Evolutionary conservation across 331 rosid species (phyloP).

Genomic region (Malus hybrid): DNA sequence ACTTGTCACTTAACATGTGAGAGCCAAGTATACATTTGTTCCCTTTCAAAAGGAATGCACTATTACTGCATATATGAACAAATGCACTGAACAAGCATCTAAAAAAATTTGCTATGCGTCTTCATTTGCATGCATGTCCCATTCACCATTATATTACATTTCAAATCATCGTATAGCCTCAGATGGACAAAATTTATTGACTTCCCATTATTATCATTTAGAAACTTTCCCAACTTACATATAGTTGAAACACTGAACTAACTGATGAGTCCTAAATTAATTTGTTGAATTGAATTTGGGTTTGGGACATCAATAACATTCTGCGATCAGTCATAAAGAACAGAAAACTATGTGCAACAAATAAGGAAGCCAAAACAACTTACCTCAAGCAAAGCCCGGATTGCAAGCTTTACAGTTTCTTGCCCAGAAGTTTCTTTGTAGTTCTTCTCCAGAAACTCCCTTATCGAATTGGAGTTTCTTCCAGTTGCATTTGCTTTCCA

Average conservation of each 20-base stretch:
- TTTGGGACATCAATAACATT: neutral
- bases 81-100: neutral
- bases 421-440: slow-evolving; percentile 86
- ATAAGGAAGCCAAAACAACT: slow-evolving; percentile 7
- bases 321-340: neutral
- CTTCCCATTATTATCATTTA: neutral
- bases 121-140: neutral
- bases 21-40: neutral
- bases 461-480: slow-evolving; percentile 83
- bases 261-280: neutral
- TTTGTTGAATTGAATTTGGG: neutral
- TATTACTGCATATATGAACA: neutral
- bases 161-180: neutral
- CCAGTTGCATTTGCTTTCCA: slow-evolving; percentile 99
- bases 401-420: slow-evolving; percentile 87
- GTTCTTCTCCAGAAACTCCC: slow-evolving; percentile 92
- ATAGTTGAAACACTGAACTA: neutral
- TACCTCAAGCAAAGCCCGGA: slow-evolving; percentile 96
- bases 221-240: neutral
- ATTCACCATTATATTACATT: neutral
- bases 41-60: neutral
- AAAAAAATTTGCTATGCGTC: neutral
- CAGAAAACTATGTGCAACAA: neutral
- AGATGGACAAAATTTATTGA: neutral
- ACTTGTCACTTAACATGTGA: neutral